phyloP scores from a whole-genome alignment of 768 basidiomycete genomes.

The Podaxis rugospora region DNA sequence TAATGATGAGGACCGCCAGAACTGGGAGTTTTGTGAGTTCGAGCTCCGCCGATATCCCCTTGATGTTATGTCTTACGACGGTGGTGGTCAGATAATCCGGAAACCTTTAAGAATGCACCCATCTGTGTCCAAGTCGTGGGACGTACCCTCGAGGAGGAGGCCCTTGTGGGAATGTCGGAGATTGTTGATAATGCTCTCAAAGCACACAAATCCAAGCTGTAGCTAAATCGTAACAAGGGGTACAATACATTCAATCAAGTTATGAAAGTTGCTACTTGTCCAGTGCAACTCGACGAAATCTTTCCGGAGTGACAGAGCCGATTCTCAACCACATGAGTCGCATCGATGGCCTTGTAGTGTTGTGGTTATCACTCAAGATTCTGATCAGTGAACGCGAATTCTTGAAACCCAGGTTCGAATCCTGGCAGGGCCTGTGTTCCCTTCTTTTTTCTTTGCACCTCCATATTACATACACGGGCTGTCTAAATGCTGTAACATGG shows the following conservation, averaged over 20 bases:
- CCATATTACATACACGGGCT: no score
- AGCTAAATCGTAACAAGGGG: background rate
- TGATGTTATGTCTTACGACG: background rate
- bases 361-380: conserved; percentile 34
- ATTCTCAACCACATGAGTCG: no score
- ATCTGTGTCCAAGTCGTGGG: conserved; percentile 65
- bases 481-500: no score
- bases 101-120: conserved; percentile 52
- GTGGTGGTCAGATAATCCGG: conserved; percentile 47
- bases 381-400: conserved; percentile 20
- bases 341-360: conserved; percentile 24
- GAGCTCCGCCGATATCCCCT: background rate
- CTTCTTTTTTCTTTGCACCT: no score
- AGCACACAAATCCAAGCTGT: background rate
- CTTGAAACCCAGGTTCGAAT: conserved; percentile 35
- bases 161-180: conserved; percentile 63
- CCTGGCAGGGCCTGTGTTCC: conserved; percentile 25
- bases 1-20: conserved; percentile 39
- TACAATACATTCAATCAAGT: no score
- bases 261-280: no score
- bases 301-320: background rate
- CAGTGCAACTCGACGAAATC: no score
- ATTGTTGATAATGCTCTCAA: conserved; percentile 56
- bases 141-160: conserved; percentile 72
- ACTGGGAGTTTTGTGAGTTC: conserved; percentile 53